Evolutionary conservation across 257 asterid genomes (phyloP).

Genomic region (Ilex asprella): DNA sequence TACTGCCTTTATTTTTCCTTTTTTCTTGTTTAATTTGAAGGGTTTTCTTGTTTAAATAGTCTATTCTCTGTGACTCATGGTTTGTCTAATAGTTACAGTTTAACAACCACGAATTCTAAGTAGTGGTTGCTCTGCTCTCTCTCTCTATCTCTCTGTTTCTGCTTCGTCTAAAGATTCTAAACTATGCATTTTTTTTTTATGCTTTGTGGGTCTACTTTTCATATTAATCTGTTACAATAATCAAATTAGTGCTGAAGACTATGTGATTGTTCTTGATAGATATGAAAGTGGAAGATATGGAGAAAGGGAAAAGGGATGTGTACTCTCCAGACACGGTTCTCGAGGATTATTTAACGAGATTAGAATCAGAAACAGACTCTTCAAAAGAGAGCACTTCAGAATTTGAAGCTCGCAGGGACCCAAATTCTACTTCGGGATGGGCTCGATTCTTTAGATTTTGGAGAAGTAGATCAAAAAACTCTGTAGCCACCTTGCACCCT

Average conservation of each 20-base stretch:
- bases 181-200: background rate
- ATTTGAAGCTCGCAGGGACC: constrained; percentile 25
- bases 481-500: constrained; percentile 46
- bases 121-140: too few species aligned
- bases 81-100: too few species aligned
- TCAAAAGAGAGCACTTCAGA: constrained; percentile 75
- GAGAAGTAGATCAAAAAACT: constrained; percentile 50
- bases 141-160: too few species aligned
- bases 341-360: constrained; percentile 59
- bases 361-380: constrained; percentile 72
- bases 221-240: too few species aligned
- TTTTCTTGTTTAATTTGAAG: too few species aligned
- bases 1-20: too few species aligned
- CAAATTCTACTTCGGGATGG: constrained; percentile 46
- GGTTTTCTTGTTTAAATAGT: too few species aligned
- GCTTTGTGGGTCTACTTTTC: background rate
- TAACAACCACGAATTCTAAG: too few species aligned
- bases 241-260: background rate
- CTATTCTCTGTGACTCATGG: too few species aligned
- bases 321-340: constrained; percentile 91
- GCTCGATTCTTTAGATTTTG: constrained; percentile 39
- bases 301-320: constrained; percentile 41
- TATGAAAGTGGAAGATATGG: constrained; percentile 40
- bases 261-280: constrained; percentile 15
- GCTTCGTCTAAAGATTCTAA: background rate